These are phyloP conservation scores for Selenicereus undatus DNA, from an alignment of 148 eudicot species.

Conservation along the genomic window DNA sequence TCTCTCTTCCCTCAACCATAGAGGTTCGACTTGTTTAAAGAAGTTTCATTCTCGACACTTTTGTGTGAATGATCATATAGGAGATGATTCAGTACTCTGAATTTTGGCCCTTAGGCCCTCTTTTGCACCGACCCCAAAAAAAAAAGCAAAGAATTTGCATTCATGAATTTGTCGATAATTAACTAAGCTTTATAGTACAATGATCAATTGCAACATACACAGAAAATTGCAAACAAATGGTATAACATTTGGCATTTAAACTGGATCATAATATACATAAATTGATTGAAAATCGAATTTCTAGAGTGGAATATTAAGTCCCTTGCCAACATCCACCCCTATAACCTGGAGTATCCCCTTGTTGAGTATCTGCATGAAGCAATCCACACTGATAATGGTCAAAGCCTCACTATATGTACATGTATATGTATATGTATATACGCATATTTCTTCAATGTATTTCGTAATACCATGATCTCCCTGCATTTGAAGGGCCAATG, in stretches of 20 bases:
- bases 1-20: too few species aligned
- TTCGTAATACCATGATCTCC: not conserved
- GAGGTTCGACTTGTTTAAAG: too few species aligned
- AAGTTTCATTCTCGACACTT: too few species aligned
- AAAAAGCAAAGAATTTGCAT: too few species aligned
- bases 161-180: not conserved
- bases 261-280: slow-evolving; percentile 3
- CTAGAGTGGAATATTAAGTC: slow-evolving; percentile 94
- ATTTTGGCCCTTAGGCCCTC: too few species aligned
- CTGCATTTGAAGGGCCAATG: not conserved
- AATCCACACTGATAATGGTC: not conserved
- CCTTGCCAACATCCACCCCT: slow-evolving; percentile 90
- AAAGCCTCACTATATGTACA: too few species aligned
- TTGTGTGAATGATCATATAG: too few species aligned
- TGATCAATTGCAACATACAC: not conserved
- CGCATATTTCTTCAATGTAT: not conserved
- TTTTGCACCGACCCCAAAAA: too few species aligned
- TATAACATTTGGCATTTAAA: not conserved
- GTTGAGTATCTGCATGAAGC: slow-evolving; percentile 61
- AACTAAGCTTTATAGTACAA: too few species aligned
- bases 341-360: slow-evolving; percentile 82
- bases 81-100: too few species aligned
- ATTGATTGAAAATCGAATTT: not conserved
- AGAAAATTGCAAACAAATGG: not conserved
- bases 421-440: not conserved